Conservation (phyloP, 2,329 filamentous ascomycete genomes). For the Colletotrichum siamense region DNA sequence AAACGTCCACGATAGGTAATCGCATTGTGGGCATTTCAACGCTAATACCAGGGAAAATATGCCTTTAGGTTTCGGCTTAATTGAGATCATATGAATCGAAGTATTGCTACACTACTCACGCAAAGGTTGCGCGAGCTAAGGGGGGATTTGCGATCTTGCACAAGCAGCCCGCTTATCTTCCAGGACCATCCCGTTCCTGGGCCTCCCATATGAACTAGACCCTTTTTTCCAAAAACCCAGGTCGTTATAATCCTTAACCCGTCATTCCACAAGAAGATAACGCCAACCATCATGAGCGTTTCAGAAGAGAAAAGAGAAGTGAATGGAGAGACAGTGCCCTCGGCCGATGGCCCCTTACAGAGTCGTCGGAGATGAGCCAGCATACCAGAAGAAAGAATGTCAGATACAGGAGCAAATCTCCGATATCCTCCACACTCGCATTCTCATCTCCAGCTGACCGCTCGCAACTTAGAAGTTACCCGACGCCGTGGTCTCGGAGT, state of each 20-base stretch:
- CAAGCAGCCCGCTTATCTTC: background rate
- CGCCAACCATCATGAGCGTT: background rate
- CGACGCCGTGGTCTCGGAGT: slow-evolving; percentile 31
- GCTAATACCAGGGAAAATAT: background rate
- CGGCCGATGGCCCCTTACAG: background rate
- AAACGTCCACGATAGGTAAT: accelerated
- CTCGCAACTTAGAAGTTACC: slow-evolving; percentile 34
- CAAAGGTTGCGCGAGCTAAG: background rate
- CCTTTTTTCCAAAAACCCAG: background rate
- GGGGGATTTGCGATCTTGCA: background rate
- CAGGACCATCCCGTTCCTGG: background rate
- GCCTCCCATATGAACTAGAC: background rate
- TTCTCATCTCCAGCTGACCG: background rate
- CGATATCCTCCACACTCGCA: background rate
- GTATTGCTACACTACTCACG: background rate
- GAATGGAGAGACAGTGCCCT: background rate
- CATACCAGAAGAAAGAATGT: background rate
- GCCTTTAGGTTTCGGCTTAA: background rate
- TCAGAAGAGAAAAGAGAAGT: background rate
- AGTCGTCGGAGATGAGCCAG: background rate
- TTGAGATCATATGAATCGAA: slow-evolving; percentile 3
- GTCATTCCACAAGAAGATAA: background rate
- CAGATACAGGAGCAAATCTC: background rate
- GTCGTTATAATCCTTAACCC: background rate
- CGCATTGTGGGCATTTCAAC: no score